Evolutionary conservation across 331 rosid genomes (phyloP).

Genomic region (Rosa hybrid): DNA sequence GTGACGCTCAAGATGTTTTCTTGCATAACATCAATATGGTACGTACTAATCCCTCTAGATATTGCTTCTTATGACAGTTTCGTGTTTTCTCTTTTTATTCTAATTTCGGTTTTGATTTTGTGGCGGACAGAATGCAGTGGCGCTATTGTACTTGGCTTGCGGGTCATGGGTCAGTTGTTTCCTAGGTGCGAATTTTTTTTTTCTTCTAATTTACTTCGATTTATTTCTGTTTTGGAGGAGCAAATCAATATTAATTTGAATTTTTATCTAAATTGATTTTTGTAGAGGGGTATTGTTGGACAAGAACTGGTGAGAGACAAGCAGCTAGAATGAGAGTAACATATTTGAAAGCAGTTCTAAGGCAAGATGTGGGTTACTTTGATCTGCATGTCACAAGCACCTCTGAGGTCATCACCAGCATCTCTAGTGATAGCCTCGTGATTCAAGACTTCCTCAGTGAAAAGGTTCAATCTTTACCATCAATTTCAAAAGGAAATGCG

Average conservation of each 20-base stretch:
- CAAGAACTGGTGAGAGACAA: conserved; percentile 94
- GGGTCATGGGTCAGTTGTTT: conserved; percentile 65
- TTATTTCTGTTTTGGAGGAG: too few species aligned
- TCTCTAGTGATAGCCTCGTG: conserved; percentile 72
- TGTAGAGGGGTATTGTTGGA: conserved; percentile 93
- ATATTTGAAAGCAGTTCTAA: conserved; percentile 71
- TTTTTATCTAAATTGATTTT: neutral
- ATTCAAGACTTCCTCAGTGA: conserved; percentile 85
- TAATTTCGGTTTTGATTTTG: conserved; percentile 28
- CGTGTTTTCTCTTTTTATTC: too few species aligned
- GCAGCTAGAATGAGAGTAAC: conserved; percentile 84
- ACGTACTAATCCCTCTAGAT: too few species aligned
- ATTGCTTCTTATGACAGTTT: too few species aligned
- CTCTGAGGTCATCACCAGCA: conserved; percentile 78
- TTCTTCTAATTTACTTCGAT: too few species aligned
- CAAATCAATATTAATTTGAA: neutral
- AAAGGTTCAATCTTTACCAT: conserved; percentile 48
- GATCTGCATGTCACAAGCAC: conserved; percentile 87
- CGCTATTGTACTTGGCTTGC: conserved; percentile 61
- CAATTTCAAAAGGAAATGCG: too few species aligned
- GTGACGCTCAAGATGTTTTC: conserved; percentile 18
- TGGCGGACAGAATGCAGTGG: conserved; percentile 66
- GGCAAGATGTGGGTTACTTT: conserved; percentile 92
- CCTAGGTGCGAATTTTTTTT: conserved; percentile 72
- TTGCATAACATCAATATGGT: conserved; percentile 34